These are phyloP conservation scores for Scorias spongiosa DNA, from an alignment of 2,329 filamentous ascomycete genomes.

Conservation along the genomic window DNA sequence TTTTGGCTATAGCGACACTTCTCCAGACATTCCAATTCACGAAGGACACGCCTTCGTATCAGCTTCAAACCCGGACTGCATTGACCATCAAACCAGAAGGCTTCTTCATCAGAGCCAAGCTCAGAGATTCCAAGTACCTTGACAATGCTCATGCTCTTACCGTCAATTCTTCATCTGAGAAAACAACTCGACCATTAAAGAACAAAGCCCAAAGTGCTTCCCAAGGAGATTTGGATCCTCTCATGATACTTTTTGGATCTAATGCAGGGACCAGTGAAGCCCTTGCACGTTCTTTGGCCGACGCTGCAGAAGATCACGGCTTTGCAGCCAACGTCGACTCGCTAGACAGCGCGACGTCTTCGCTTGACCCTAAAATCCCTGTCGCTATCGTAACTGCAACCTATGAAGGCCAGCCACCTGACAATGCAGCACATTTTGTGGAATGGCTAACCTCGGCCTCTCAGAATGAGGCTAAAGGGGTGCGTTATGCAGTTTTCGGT, in stretches of 20 bases:
- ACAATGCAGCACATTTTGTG: constrained; percentile 28
- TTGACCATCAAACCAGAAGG: constrained; percentile 31
- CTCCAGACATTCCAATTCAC: constrained; percentile 31
- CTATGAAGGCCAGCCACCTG: constrained; percentile 28
- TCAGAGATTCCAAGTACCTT: constrained; percentile 7
- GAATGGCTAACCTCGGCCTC: constrained; percentile 19
- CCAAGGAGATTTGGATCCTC: constrained; percentile 14
- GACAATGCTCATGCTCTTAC: neutral
- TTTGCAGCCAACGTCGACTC: constrained; percentile 22
- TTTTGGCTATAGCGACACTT: constrained; percentile 29
- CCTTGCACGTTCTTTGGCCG: constrained; percentile 23
- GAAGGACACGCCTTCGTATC: constrained; percentile 28
- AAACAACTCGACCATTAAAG: neutral
- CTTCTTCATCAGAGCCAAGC: constrained; percentile 24
- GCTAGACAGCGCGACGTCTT: constrained; percentile 3
- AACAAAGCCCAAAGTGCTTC: too few relatives aligned
- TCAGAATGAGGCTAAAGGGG: constrained; percentile 16
- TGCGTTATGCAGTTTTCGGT: constrained; percentile 26
- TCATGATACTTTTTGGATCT: constrained; percentile 24
- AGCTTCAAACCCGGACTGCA: constrained; percentile 27
- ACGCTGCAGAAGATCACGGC: constrained; percentile 22
- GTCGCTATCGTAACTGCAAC: constrained; percentile 25
- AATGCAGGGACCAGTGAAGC: constrained; percentile 29
- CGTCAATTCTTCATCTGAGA: neutral
- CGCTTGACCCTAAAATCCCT: constrained; percentile 22